phyloP scores from a whole-genome alignment of 169 alveolate genomes.

The Eimeria sp. region DNA sequence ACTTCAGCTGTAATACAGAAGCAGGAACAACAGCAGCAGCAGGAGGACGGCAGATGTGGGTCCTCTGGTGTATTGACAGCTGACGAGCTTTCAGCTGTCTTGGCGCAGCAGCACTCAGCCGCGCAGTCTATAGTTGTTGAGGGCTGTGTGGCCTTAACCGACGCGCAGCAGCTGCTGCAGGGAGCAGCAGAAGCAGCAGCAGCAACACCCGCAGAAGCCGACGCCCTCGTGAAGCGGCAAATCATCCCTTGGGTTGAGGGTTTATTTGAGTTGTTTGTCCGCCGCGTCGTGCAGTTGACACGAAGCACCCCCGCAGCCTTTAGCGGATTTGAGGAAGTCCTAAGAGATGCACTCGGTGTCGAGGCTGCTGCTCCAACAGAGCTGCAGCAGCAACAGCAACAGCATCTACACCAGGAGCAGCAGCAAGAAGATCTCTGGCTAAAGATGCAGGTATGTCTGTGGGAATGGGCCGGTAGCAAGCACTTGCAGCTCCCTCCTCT shows the following conservation, averaged over 20 bases:
- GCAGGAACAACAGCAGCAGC: constrained; percentile 55
- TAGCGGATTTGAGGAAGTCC: neutral
- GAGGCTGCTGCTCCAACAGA: neutral
- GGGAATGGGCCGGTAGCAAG: neutral
- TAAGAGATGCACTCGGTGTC: neutral
- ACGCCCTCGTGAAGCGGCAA: constrained; percentile 16
- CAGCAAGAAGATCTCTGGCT: constrained; percentile 8
- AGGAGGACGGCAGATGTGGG: neutral
- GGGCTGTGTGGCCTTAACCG: constrained; percentile 77
- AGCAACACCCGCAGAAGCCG: constrained; percentile 11
- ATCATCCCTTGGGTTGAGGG: constrained; percentile 70
- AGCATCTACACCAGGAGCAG: neutral
- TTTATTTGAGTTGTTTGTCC: constrained; percentile 25
- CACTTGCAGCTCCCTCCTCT: too few species aligned
- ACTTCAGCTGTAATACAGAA: constrained; percentile 2
- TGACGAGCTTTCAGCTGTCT: neutral
- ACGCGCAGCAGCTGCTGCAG: constrained; percentile 73
- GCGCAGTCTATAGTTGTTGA: constrained; percentile 52
- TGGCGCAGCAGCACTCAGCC: constrained; percentile 44
- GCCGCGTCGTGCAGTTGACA: constrained; percentile 1
- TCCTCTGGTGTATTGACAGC: neutral
- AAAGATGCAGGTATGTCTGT: neutral
- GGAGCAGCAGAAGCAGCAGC: constrained; percentile 64
- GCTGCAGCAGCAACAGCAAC: neutral
- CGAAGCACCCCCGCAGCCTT: constrained; percentile 58